Percentiles rank a stretch among this genome's conserved stretches.
These are phyloP conservation scores for Eutrema yunnanense DNA, from an alignment of 345 rosid species.

Conservation along the genomic window DNA sequence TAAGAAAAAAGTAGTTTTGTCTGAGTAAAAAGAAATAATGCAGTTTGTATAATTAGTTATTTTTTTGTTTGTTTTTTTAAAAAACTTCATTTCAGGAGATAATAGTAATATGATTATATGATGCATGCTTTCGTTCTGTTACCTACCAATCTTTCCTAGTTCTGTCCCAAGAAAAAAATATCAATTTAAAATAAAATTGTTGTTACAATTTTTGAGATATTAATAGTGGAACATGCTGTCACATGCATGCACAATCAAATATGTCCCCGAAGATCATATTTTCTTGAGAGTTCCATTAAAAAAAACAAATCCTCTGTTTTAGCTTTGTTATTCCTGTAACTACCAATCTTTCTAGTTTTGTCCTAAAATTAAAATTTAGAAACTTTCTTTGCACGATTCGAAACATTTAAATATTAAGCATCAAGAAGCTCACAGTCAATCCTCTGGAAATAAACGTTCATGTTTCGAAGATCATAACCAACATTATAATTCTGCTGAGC, in stretches of 20 bases:
- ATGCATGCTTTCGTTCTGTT: not conserved
- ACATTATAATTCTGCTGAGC: slow-evolving; percentile 30
- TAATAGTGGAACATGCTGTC: not conserved
- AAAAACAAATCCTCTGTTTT: not conserved
- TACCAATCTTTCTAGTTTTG: not conserved
- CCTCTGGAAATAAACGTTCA: slow-evolving; percentile 25
- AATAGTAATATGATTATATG: not conserved
- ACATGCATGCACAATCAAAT: not conserved
- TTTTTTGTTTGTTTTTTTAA: not conserved
- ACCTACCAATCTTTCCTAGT: not conserved
- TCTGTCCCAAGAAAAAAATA: not conserved
- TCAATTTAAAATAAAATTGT: not conserved
- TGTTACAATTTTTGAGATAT: not conserved
- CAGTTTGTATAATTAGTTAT: slow-evolving; percentile 26
- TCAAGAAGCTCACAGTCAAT: slow-evolving; percentile 23
- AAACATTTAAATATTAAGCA: not conserved
- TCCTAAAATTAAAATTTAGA: not conserved
- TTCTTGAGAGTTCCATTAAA: too few relatives aligned
- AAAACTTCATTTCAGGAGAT: not conserved
- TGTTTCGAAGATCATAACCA: slow-evolving; percentile 25
- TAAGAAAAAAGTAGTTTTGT: slow-evolving; percentile 34
- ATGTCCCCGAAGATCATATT: too few relatives aligned
- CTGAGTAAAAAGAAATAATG: slow-evolving; percentile 1
- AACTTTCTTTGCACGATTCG: not conserved
- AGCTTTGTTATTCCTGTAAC: not conserved